Base-by-base conservation (phyloP, 441 rosid genomes). In the Aleurites moluccanus region DNA sequence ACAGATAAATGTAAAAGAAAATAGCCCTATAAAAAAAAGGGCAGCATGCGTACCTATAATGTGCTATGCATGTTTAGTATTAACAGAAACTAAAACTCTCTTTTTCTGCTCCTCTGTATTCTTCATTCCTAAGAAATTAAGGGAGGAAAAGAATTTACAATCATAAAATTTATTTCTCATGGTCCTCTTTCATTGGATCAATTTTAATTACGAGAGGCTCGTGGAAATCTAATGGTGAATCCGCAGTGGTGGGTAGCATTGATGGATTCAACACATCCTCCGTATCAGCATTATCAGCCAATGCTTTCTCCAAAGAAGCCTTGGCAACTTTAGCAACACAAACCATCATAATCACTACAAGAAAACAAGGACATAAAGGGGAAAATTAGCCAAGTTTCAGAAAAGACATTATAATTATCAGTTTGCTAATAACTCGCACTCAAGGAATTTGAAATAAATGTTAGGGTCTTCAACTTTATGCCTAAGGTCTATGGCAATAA, bases 41-140 rank as follows among this genome's bases (percentile, higher is more conserved):
- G 50, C 50, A 45, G 16, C 50, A 45, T 45, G 16, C 1, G 50
- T 45, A 14, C 40, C 40, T 38, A 6, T 0, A 1, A 38, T 6
- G 6, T 45, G 15, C 50, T 0, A 45, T 45, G 50, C 16, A 13
- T 45, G 3, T 45, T 45, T 45, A 45, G 3, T 1, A 45, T 10
- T 14, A 10, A 45, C 16, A 45, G 2, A 14, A 10, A 45, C 97
- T 91, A 81, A 77, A 96, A 93, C 27, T 56, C 4, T 55, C 28
- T 1, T n/a, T 20, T 21, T 56, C 10, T 53, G 3, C 60, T 56
- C 13, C 60, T 56, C 27, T n/a, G 60, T 21, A 56, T n/a, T 45
- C 16, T 45, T 45, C 50, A 1, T 11, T 56, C 28, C 27, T 21
- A 21, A 56, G 60, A 56, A n/a, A 56, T 21, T 55, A 56, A 56